phyloP scores from a whole-genome alignment of 2,329 filamentous ascomycete species.

The Diaporthe eres region DNA sequence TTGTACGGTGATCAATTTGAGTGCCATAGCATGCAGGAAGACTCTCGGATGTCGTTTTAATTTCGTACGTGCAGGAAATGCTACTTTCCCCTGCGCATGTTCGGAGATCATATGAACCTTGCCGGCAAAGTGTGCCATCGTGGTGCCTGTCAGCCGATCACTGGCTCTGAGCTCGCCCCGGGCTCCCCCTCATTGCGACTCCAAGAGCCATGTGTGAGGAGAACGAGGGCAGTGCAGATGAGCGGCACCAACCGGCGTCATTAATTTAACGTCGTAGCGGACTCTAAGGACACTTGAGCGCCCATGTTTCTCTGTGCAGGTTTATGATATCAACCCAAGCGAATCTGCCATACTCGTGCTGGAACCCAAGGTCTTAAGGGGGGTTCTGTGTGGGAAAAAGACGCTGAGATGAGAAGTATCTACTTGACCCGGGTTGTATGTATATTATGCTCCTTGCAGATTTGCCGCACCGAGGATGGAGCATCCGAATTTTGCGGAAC shows the following conservation, averaged over 20 bases:
- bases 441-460: no score
- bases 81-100: conserved; percentile 8
- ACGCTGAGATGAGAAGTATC: no score
- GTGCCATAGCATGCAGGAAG: background rate
- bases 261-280: background rate
- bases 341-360: background rate
- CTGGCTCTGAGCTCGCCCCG: background rate
- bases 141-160: background rate
- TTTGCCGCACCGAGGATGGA: no score
- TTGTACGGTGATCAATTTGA: background rate
- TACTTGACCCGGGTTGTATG: no score
- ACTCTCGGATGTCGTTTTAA: background rate
- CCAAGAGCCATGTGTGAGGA: background rate
- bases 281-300: no score
- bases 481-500: no score
- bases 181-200: background rate
- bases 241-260: background rate
- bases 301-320: background rate
- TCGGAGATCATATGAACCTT: background rate
- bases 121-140: background rate
- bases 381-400: background rate
- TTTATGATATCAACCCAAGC: background rate
- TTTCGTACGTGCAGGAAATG: background rate
- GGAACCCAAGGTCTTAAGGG: background rate
- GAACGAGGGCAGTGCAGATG: background rate